phyloP scores from a whole-genome alignment of 495 filamentous ascomycete species.

The Annulohypoxylon bovei region DNA sequence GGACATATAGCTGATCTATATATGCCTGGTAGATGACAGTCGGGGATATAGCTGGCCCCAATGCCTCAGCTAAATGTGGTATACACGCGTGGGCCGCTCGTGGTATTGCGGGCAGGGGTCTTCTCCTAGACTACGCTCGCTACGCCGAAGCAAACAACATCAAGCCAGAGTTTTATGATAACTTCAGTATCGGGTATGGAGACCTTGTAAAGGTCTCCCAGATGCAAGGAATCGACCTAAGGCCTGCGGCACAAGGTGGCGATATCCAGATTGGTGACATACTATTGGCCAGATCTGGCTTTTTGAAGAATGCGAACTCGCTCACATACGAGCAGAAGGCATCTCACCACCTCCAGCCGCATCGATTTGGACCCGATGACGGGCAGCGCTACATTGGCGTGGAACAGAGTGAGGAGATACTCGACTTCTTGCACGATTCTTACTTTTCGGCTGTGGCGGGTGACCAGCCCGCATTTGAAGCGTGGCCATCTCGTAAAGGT shows the following conservation, averaged over 20 bases:
- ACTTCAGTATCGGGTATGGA: slow-evolving; percentile 62
- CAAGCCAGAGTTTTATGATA: slow-evolving; percentile 49
- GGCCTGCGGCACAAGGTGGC: slow-evolving; percentile 66
- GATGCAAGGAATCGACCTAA: slow-evolving; percentile 39
- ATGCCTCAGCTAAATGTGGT: slow-evolving; percentile 44
- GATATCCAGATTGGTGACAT: slow-evolving; percentile 70
- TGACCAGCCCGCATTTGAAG: slow-evolving; percentile 69
- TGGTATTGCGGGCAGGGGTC: slow-evolving; percentile 55
- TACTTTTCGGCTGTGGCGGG: slow-evolving; percentile 72
- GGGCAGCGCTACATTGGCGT: slow-evolving; percentile 66
- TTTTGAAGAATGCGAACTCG: slow-evolving; percentile 58
- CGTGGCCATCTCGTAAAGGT: slow-evolving; percentile 63
- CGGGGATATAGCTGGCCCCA: slow-evolving; percentile 46
- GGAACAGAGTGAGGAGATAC: slow-evolving; percentile 64
- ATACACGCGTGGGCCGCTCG: slow-evolving; percentile 52
- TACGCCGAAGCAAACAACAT: slow-evolving; percentile 53
- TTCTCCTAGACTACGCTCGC: slow-evolving; percentile 57
- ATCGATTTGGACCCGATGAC: slow-evolving; percentile 51
- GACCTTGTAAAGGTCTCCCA: slow-evolving; percentile 52
- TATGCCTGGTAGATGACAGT: slow-evolving; percentile 54
- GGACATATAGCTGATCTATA: background rate
- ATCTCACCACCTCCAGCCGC: slow-evolving; percentile 28
- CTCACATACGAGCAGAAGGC: slow-evolving; percentile 53
- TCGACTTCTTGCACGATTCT: slow-evolving; percentile 72
- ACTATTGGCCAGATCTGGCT: slow-evolving; percentile 71